phyloP scores from a whole-genome alignment of 2,329 filamentous ascomycete genomes.

The Exophiala sp. region DNA sequence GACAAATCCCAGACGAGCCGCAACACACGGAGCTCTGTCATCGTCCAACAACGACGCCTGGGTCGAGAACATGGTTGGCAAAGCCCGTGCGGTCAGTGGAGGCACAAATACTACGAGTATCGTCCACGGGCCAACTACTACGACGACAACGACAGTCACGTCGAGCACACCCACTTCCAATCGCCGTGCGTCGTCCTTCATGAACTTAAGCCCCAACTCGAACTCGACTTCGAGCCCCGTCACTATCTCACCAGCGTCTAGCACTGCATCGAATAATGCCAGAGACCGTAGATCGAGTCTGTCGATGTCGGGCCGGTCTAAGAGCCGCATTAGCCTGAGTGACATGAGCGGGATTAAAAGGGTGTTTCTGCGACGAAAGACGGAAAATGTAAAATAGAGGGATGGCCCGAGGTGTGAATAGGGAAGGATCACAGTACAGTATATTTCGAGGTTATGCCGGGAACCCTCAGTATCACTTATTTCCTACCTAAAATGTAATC shows the following conservation, averaged over 20 bases:
- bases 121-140: slow-evolving; percentile 17
- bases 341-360: slow-evolving; percentile 28
- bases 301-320: slow-evolving; percentile 3
- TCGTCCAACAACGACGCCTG: slow-evolving; percentile 44
- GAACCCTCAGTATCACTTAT: too few species aligned
- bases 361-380: slow-evolving; percentile 28
- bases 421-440: neutral
- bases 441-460: too few species aligned
- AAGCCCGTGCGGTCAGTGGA: slow-evolving; percentile 36
- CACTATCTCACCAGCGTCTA: slow-evolving; percentile 14
- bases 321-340: slow-evolving; percentile 23
- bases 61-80: slow-evolving; percentile 46
- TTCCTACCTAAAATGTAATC: too few species aligned
- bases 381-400: slow-evolving; percentile 5
- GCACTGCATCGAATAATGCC: slow-evolving; percentile 9
- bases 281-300: slow-evolving; percentile 10
- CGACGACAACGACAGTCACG: slow-evolving; percentile 23
- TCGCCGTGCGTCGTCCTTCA: slow-evolving; percentile 11
- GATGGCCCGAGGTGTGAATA: neutral
- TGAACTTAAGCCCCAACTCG: slow-evolving; percentile 7
- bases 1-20: slow-evolving; percentile 38
- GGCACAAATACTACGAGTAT: slow-evolving; percentile 7
- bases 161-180: slow-evolving; percentile 11
- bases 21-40: slow-evolving; percentile 37
- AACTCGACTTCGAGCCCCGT: slow-evolving; percentile 12